Evolutionary conservation across 148 eudicot genomes (phyloP).

Genomic region (Rhododendron ovatum): DNA sequence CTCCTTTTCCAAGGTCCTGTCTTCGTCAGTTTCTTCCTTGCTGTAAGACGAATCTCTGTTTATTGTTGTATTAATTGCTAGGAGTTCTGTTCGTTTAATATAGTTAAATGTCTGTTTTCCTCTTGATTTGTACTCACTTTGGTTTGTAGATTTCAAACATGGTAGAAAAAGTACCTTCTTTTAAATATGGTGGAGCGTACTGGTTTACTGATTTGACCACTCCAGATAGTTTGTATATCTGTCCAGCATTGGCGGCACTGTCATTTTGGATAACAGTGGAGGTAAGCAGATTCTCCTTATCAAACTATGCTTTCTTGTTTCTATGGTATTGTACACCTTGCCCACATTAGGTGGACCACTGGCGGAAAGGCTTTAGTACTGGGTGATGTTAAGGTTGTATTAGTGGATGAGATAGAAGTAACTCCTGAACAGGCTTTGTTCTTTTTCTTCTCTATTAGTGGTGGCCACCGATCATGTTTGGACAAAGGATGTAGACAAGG

Average conservation of each 20-base stretch:
- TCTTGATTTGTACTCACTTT: not conserved
- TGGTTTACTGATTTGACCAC: conserved; percentile 92
- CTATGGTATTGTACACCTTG: not conserved
- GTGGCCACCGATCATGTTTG: not conserved
- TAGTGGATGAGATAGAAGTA: not conserved
- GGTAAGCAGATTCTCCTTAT: conserved; percentile 39
- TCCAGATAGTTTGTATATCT: conserved; percentile 68
- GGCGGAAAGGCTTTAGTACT: not conserved
- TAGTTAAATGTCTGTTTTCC: not conserved
- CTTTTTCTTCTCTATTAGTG: not conserved
- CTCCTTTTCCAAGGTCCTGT: conserved; percentile 77
- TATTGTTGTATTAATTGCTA: not conserved
- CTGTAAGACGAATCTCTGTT: conserved; percentile 56
- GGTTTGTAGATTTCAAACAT: conserved; percentile 70
- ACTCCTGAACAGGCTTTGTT: not conserved
- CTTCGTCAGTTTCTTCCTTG: conserved; percentile 88
- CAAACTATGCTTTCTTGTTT: not conserved
- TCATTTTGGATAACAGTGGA: conserved; percentile 80
- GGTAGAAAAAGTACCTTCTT: conserved; percentile 94
- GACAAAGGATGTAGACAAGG: not conserved
- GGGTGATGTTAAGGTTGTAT: not conserved
- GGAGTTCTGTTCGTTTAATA: not conserved
- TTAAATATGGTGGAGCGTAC: conserved; percentile 73
- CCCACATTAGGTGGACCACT: not conserved
- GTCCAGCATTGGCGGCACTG: conserved; percentile 75